A percentile compares a stretch with the other conserved stretches of the same genome.
phyloP scores from a whole-genome alignment of 2,329 filamentous ascomycete genomes.

The Metarhizium brunneum region DNA sequence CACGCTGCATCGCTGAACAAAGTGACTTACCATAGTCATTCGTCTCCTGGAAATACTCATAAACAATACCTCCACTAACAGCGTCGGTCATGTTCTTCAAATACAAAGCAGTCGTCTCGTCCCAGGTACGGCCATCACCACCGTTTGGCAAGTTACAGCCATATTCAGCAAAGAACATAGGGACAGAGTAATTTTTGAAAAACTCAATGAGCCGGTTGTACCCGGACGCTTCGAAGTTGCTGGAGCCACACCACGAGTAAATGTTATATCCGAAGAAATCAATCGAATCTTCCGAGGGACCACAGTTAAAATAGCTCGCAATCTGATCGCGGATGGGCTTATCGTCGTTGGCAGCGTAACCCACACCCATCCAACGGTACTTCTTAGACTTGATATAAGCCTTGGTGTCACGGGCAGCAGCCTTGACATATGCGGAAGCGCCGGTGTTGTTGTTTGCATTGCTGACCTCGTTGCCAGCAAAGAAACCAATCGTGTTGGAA shows the following conservation, averaged over 20 bases:
- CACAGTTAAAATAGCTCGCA: conserved; percentile 93
- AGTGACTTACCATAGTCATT: conserved; percentile 71
- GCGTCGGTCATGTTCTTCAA: conserved; percentile 71
- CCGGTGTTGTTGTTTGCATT: conserved; percentile 82
- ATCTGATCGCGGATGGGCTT: conserved; percentile 70
- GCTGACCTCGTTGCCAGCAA: conserved; percentile 95
- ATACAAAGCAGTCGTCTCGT: conserved; percentile 78
- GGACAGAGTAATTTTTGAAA: conserved; percentile 82
- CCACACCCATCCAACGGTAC: conserved; percentile 73
- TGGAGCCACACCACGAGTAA: conserved; percentile 96
- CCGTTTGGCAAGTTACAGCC: conserved; percentile 72
- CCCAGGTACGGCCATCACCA: conserved; percentile 63
- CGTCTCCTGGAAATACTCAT: conserved; percentile 91
- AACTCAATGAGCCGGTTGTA: conserved; percentile 77
- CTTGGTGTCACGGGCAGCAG: conserved; percentile 93
- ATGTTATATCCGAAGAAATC: conserved; percentile 99
- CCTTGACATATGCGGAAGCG: conserved; percentile 93
- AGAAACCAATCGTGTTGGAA: conserved; percentile 92
- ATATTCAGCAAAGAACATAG: conserved; percentile 97
- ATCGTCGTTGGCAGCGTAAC: conserved; percentile 95
- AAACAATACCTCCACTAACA: conserved; percentile 94
- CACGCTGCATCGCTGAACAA: not conserved
- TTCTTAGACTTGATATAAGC: conserved; percentile 78
- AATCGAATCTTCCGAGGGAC: conserved; percentile 53
- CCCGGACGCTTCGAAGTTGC: conserved; percentile 65